These are phyloP conservation scores for Agaricus blazei DNA, from an alignment of 768 basidiomycete genomes.

Conservation along the genomic window DNA sequence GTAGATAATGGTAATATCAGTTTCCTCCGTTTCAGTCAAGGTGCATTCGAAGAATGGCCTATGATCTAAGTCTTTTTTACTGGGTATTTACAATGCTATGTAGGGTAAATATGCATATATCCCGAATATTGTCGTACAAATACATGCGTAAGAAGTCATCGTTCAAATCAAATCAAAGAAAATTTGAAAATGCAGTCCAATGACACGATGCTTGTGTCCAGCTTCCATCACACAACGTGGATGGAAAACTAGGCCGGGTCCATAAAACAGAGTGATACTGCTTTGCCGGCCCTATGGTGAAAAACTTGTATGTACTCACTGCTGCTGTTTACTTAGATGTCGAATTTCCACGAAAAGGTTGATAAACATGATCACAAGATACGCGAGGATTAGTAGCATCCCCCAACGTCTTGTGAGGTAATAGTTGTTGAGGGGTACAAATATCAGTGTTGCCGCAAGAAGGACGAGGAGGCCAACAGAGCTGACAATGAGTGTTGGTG, in stretches of 20 bases:
- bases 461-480: constrained; percentile 75
- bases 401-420: constrained; percentile 81
- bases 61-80: constrained; percentile 32
- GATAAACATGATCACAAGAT: constrained; percentile 68
- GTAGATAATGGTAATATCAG: constrained; percentile 86
- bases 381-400: constrained; percentile 66
- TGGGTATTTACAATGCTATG: neutral
- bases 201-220: neutral
- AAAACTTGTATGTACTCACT: neutral
- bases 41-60: constrained; percentile 81
- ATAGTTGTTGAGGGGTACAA: constrained; percentile 84
- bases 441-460: constrained; percentile 68
- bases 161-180: neutral
- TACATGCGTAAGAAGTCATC: neutral
- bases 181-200: neutral
- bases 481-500: constrained; percentile 81
- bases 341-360: constrained; percentile 78
- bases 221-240: neutral
- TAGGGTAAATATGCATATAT: neutral
- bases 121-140: neutral
- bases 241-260: neutral
- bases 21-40: constrained; percentile 85
- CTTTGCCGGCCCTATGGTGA: too few relatives aligned
- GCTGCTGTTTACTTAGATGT: neutral
- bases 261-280: neutral